phyloP scores from a whole-genome alignment of 2,329 filamentous ascomycete species.

The Epichloe elymi region DNA sequence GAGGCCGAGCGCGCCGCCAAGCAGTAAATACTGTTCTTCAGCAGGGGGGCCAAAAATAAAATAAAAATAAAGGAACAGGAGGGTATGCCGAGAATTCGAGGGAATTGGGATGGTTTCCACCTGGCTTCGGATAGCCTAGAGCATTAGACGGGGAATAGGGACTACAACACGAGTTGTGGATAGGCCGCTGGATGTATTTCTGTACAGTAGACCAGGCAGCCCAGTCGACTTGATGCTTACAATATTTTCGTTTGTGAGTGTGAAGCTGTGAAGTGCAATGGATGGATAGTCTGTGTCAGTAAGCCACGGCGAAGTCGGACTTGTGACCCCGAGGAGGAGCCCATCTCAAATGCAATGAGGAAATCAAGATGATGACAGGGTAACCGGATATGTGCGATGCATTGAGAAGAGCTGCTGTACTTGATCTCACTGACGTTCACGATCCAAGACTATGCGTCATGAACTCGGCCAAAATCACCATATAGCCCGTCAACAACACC shows the following conservation, averaged over 20 bases:
- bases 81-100: background rate
- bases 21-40: conserved; percentile 10
- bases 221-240: conserved; percentile 9
- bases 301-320: too few species aligned
- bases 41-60: background rate
- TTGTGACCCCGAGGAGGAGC: too few species aligned
- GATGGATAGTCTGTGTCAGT: too few species aligned
- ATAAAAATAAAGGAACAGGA: background rate
- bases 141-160: conserved; percentile 6
- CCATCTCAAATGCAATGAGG: too few species aligned
- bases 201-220: conserved; percentile 18
- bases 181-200: conserved; percentile 11
- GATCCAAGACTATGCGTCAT: too few species aligned
- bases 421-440: too few species aligned
- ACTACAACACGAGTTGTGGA: conserved; percentile 12
- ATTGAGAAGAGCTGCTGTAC: too few species aligned
- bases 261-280: background rate
- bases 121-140: conserved; percentile 1
- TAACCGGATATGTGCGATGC: too few species aligned
- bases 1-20: conserved; percentile 39
- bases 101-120: background rate
- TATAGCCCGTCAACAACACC: too few species aligned
- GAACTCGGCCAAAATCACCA: too few species aligned
- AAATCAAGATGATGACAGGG: too few species aligned
- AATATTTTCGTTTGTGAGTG: conserved; percentile 1